Evolutionary conservation across 169 alveolate species (phyloP), one percentile per base, ranked within the genome.

Genomic region (Toxoplasma gondii): DNA sequence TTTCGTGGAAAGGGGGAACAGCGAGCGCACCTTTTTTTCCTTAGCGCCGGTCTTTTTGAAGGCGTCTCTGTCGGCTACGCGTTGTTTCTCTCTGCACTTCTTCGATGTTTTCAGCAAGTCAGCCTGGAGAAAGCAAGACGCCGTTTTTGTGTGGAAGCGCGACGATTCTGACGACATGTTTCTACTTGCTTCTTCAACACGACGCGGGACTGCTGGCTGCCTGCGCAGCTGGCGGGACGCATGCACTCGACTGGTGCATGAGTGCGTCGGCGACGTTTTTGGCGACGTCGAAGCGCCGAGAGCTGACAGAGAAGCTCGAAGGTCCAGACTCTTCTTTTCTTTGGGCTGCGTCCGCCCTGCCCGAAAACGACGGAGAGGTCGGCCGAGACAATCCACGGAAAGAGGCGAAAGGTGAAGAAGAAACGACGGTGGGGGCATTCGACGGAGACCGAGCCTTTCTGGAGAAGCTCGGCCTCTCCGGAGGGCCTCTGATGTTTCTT

Each of bases 191-290:
- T 31, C 84, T 74, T 1, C 84, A 74, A 74, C 84, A 74, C 43
- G 44, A 74, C 43, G 84, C 45, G n/a, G 38, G 38, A 1, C 12
- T 74, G 43, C 84, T 74, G 84, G 49, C 84, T 22, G 84, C 84
- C 43, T 31, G 49, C 43, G 84, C 84, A 1, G 84, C 84, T 22
- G 84, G 49, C 43, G 49, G 84, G 7, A 17, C 45, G 27, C 39
- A n/a, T n/a, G 84, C 84, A 44, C 84, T 74, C 27, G 49, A 74
- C 45, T 36, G 84, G 84, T 34, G 84, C 84, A 17, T 74, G 44
- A 1, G 12, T 31, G 84, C 84, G 39, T 31, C 84, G 24, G 84
- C 84, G 39, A 44, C 41, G 44, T 31, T 74, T n/a, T 44, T 74
- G 45, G 84, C 84, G 74, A 64, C 7, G 22, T 49, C 58, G 22